Percentiles rank a stretch among this genome's conserved stretches.
These are phyloP conservation scores for Aspergillus bertholletiae DNA, from an alignment of 495 filamentous ascomycete species.

Conservation along the genomic window DNA sequence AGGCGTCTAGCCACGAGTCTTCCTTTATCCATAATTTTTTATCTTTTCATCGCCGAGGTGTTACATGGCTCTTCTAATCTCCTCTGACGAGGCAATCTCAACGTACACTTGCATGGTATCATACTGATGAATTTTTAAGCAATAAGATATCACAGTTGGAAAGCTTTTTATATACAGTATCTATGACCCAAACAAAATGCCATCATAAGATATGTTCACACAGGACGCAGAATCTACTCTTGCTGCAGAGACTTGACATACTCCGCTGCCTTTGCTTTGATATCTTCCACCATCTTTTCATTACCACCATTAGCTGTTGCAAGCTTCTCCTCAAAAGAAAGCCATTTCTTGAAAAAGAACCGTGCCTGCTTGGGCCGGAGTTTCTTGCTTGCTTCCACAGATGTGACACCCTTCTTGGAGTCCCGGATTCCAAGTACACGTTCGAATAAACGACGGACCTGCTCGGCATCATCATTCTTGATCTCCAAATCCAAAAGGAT, in stretches of 20 bases:
- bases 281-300: conserved; percentile 65
- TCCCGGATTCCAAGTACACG: conserved; percentile 57
- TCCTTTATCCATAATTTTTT: background rate
- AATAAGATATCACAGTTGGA: conserved; percentile 3
- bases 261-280: conserved; percentile 70
- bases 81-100: background rate
- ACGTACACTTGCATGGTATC: background rate
- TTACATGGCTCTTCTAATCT: background rate
- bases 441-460: conserved; percentile 74
- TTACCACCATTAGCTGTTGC: conserved; percentile 50
- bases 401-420: conserved; percentile 52
- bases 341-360: conserved; percentile 81
- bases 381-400: conserved; percentile 36
- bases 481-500: conserved; percentile 85
- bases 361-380: conserved; percentile 71
- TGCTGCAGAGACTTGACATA: conserved; percentile 57
- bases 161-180: conserved; percentile 15
- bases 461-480: conserved; percentile 56
- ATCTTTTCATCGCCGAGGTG: background rate
- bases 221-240: conserved; percentile 11
- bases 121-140: background rate
- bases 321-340: conserved; percentile 69
- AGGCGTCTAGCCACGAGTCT: background rate
- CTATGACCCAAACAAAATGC: conserved; percentile 3
- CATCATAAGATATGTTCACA: conserved; percentile 1